Base-by-base conservation (phyloP, 225 moss, liverwort and hornwort genomes). In the Polytrichum commune region DNA sequence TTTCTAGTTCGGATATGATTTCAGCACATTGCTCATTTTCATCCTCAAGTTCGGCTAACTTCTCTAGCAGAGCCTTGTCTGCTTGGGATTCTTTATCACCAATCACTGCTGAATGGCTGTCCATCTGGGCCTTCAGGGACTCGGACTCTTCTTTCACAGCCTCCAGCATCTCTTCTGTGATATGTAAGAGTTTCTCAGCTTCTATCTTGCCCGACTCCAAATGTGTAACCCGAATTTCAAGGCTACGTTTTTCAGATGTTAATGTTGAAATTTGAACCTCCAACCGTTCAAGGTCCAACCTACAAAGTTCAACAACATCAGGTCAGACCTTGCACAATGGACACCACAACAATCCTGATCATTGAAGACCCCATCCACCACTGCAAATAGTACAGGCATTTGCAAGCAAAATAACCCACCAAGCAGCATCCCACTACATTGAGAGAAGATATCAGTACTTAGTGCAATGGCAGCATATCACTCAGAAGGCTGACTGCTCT, bases 81-180 rank as follows among this genome's bases (percentile, higher is more conserved):
- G 71, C 69, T 6, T 46, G 30, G 30, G 72, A 8, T 10, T 64
- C 53, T 63, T 54, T 70, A 29, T 16, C 10, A 28, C 58, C 78
- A 61, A 62, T 74, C 20, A 69, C 66, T 72, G 54, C 29, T 26
- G 55, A 29, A 70, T 78, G 75, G 26, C 69, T 63, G 16, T 69
- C 66, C 72, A 67, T 74, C 74, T 81, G 65, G 64, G 74, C 66
- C 66, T 64, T 60, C 53, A 54, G 18, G 4, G 53, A 68, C 35
- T 62, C 26, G 6, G 76, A 8, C 29, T 87, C 83, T 76, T 84
- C 83, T 0, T 81, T 76, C 8, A 81, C 22, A 0, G 25, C 0
- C 63, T 72, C 67, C 38, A 84, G n/a, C 76, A 83, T 81, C 0
- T 75, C 81, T 64, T 84, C 83, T 18, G 87, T 71, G 54, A 76